Conservation (phyloP, 805 yeast genomes). For the Yarrowia keelungensis region DNA sequence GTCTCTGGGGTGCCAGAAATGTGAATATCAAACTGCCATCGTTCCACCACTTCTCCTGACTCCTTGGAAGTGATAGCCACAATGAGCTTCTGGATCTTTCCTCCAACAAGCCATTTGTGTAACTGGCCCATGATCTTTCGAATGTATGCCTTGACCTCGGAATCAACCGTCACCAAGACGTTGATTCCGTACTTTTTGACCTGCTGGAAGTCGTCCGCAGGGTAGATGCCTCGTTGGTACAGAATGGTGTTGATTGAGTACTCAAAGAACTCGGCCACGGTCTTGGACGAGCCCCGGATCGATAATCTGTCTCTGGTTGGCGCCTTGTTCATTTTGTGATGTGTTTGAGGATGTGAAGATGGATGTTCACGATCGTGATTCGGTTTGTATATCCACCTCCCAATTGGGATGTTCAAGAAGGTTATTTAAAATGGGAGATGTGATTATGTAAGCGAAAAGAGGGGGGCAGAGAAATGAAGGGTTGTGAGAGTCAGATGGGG, state of each 20-base stretch:
- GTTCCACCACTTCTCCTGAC: constrained; percentile 71
- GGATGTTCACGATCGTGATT: constrained; percentile 1
- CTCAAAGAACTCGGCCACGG: constrained; percentile 84
- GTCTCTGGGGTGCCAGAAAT: constrained; percentile 45
- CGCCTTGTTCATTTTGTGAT: constrained; percentile 16
- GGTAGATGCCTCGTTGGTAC: constrained; percentile 89
- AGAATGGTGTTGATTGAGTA: constrained; percentile 80
- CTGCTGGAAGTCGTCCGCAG: constrained; percentile 79
- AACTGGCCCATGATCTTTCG: constrained; percentile 71
- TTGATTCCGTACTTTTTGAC: constrained; percentile 82
- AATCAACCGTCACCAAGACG: constrained; percentile 73
- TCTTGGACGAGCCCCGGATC: constrained; percentile 77
- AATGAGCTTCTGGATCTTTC: constrained; percentile 69
- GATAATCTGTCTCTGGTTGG: constrained; percentile 61
- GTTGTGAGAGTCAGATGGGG: too few relatives aligned
- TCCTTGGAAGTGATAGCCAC: constrained; percentile 75
- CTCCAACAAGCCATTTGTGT: constrained; percentile 73
- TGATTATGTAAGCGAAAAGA: constrained; percentile 1
- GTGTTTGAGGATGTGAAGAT: too few relatives aligned
- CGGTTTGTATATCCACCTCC: constrained; percentile 23
- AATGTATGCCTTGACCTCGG: constrained; percentile 75
- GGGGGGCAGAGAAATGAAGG: too few relatives aligned
- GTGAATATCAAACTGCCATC: constrained; percentile 84
- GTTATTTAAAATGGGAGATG: neutral
- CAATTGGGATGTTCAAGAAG: constrained; percentile 9